phyloP scores from a whole-genome alignment of 2,329 filamentous ascomycete genomes.

The Raffaelea deltoideospora region DNA sequence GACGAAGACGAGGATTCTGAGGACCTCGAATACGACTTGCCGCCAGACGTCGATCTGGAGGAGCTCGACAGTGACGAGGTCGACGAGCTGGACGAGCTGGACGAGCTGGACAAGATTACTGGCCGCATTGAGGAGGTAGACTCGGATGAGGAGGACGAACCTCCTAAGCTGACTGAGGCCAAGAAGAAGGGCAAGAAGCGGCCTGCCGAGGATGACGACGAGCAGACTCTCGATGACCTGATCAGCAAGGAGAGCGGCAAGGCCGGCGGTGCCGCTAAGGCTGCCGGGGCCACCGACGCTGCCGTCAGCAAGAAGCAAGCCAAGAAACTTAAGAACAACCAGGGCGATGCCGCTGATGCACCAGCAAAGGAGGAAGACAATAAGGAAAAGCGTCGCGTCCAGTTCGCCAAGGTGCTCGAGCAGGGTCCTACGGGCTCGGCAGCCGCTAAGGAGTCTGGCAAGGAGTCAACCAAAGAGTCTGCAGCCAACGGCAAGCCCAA shows the following conservation, averaged over 20 bases:
- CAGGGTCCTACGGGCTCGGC: conserved; percentile 75
- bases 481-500: conserved; percentile 16
- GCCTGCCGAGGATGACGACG: conserved; percentile 57
- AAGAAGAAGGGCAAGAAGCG: conserved; percentile 77
- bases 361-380: conserved; percentile 51
- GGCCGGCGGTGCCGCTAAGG: conserved; percentile 20
- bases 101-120: conserved; percentile 55
- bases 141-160: conserved; percentile 63
- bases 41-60: conserved; percentile 63
- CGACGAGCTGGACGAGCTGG: conserved; percentile 59
- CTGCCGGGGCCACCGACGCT: conserved; percentile 34
- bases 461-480: conserved; percentile 22
- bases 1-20: conserved; percentile 38
- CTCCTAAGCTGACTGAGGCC: conserved; percentile 39
- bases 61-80: conserved; percentile 56
- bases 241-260: conserved; percentile 62
- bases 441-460: conserved; percentile 19
- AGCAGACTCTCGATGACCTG: conserved; percentile 63
- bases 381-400: conserved; percentile 62
- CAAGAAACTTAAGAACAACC: conserved; percentile 99
- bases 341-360: conserved; percentile 63
- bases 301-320: conserved; percentile 92
- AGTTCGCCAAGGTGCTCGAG: conserved; percentile 98
- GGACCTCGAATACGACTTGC: conserved; percentile 68
- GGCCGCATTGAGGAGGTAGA: conserved; percentile 67